Percentiles rank a stretch among this genome's conserved stretches.
Conservation (phyloP, 1,139 yeast genomes). For the Candida pseudoviswanathii region DNA sequence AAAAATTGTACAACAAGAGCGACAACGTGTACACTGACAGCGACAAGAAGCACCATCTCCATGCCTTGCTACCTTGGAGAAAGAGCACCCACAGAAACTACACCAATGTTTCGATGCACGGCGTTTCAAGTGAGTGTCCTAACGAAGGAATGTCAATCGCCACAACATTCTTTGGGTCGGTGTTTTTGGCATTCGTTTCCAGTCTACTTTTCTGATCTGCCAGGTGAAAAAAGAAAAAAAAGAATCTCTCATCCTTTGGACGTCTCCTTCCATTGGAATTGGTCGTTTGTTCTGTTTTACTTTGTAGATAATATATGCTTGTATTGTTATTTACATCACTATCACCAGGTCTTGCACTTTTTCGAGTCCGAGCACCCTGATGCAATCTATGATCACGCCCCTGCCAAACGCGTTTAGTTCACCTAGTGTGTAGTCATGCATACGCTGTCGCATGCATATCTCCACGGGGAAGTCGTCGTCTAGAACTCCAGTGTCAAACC, state of each 20-base stretch:
- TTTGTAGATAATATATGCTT: conserved; percentile 1
- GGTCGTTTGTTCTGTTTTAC: neutral
- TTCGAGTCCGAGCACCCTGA: conserved; percentile 43
- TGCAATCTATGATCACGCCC: conserved; percentile 35
- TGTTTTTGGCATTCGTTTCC: conserved; percentile 10
- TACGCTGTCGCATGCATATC: conserved; percentile 17
- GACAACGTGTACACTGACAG: conserved; percentile 2
- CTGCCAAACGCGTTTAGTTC: conserved; percentile 24
- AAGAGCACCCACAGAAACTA: conserved; percentile 10
- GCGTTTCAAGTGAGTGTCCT: conserved; percentile 14
- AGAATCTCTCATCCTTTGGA: conserved; percentile 15
- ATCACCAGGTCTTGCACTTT: conserved; percentile 25
- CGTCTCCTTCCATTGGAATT: conserved; percentile 17
- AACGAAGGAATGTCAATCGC: conserved; percentile 8
- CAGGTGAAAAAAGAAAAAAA: neutral
- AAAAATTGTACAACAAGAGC: conserved; percentile 12
- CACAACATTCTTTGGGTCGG: conserved; percentile 8
- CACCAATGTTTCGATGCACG: conserved; percentile 14
- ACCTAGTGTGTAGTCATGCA: conserved; percentile 21
- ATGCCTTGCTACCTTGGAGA: conserved; percentile 5
- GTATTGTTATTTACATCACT: conserved; percentile 5
- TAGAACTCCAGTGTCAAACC: conserved; percentile 23
- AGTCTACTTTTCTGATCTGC: conserved; percentile 8
- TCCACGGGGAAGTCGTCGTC: conserved; percentile 21
- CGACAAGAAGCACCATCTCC: conserved; percentile 3